A percentile compares a stretch with the other conserved stretches of the same genome.
Evolutionary conservation across 2,329 filamentous ascomycete genomes (phyloP).

Genomic region (Colletotrichum orbiculare): DNA sequence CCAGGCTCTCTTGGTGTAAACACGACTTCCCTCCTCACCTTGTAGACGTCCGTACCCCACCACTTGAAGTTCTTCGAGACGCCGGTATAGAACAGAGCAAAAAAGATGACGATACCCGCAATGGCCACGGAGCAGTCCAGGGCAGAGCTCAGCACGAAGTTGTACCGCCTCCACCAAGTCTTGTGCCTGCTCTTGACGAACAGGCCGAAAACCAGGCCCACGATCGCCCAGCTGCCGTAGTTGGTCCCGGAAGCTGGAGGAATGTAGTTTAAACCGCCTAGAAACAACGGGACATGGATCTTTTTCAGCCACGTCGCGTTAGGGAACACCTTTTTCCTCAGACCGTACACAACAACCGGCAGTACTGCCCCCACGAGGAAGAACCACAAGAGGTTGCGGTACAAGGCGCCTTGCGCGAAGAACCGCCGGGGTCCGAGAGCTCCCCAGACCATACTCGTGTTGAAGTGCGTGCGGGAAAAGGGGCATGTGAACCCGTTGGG

Average conservation of each 20-base stretch:
- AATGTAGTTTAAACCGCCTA: slow-evolving; percentile 47
- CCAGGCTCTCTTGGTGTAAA: neutral
- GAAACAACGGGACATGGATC: slow-evolving; percentile 45
- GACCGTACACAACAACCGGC: slow-evolving; percentile 59
- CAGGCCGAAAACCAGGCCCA: slow-evolving; percentile 44
- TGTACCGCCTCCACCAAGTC: slow-evolving; percentile 46
- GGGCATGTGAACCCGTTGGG: slow-evolving; percentile 58
- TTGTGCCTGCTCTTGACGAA: slow-evolving; percentile 40
- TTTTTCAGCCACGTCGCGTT: slow-evolving; percentile 38
- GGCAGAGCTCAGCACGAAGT: slow-evolving; percentile 47
- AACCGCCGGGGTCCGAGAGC: slow-evolving; percentile 66
- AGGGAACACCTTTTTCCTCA: slow-evolving; percentile 38
- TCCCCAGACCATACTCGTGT: slow-evolving; percentile 66
- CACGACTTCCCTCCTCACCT: slow-evolving; percentile 20
- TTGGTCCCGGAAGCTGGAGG: slow-evolving; percentile 47
- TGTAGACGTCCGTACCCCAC: slow-evolving; percentile 45
- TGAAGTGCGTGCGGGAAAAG: slow-evolving; percentile 56
- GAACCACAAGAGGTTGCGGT: slow-evolving; percentile 62
- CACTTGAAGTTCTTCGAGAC: slow-evolving; percentile 42
- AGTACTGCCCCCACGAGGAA: slow-evolving; percentile 62
- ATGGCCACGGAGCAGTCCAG: slow-evolving; percentile 47
- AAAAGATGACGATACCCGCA: slow-evolving; percentile 48
- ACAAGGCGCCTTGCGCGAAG: slow-evolving; percentile 62
- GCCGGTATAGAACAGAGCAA: slow-evolving; percentile 46
- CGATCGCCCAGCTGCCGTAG: slow-evolving; percentile 46